Base-by-base conservation (phyloP, 192 early-diverging fungal genomes). In the Coemansia sp. region DNA sequence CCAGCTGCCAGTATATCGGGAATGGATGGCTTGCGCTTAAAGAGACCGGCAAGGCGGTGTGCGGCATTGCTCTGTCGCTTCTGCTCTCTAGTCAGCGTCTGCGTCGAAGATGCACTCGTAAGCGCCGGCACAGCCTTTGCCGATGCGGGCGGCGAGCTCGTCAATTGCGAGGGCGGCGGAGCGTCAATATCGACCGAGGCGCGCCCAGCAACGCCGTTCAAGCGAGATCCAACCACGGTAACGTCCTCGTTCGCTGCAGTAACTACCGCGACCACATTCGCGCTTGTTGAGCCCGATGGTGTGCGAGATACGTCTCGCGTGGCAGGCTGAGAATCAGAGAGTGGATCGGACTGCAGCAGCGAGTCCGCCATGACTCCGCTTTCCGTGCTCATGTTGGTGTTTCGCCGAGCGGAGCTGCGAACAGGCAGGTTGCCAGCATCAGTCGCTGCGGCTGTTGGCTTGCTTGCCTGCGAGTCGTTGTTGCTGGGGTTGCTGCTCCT, bases 31-130 rank as follows among this genome's bases (percentile, higher is more conserved):
- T 82, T 82, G 59, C 79, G 70, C 70, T 76, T 72, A 31, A 82
- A 82, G 29, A 82, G 56, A 3, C 79, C 74, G 2, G 68, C 79
- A 20, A 82, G 64, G 32, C 74, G 66, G 39, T 76, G 70, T 6
- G 79, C 70, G 0, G 79, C 79, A 58, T 75, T 75, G 60, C 79
- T 82, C 63, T 82, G 79, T 22, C 79, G 64, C 56, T 76, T 82
- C 15, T 82, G 79, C 56, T 75, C 73, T 19, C 65, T 69, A 9
- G 78, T 76, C 37, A 76, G 65, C 19, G 70, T 69, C 53, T 59
- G 69, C 6, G 38, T 22, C 6, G 59, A 42, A 10, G 43, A 24
- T 38, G 43, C 11, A 6, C 27, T 11, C 29, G 29, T 35, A 12
- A 32, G 51, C 7, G 15, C 51, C 17, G 51, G 27, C 17, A 25